Evolutionary conservation across 2,329 filamentous ascomycete genomes (phyloP).

Genomic region (Alternaria sp.): DNA sequence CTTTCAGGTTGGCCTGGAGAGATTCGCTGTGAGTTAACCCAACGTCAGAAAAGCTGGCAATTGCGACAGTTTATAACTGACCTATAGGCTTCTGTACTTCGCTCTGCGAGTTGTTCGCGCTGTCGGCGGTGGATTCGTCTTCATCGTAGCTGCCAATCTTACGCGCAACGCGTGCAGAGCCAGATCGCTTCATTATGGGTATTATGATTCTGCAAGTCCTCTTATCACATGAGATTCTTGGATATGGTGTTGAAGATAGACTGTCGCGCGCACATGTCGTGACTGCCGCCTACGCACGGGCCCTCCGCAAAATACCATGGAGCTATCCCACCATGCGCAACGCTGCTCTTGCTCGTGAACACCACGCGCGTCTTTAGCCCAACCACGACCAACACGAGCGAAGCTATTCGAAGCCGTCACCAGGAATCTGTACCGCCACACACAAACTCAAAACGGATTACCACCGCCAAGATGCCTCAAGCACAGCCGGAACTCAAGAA

Average conservation of each 20-base stretch:
- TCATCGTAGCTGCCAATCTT: conserved; percentile 79
- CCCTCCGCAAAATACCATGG: conserved; percentile 33
- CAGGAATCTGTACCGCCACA: background rate
- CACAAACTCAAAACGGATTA: conserved; percentile 10
- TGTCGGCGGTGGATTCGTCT: conserved; percentile 40
- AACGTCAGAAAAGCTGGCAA: conserved; percentile 37
- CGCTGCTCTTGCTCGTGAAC: conserved; percentile 22
- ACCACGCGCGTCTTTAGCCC: conserved; percentile 22
- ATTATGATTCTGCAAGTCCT: background rate
- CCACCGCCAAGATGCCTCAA: conserved; percentile 80
- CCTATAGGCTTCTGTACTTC: conserved; percentile 51
- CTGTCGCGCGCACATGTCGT: conserved; percentile 24
- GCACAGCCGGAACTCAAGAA: conserved; percentile 99
- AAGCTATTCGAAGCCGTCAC: conserved; percentile 2
- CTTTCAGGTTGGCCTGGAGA: conserved; percentile 17
- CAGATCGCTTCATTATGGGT: conserved; percentile 63
- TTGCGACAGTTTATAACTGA: conserved; percentile 46
- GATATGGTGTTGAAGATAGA: background rate
- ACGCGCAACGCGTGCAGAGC: conserved; percentile 72
- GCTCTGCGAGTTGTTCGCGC: conserved; percentile 42
- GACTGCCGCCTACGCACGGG: conserved; percentile 22
- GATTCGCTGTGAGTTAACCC: conserved; percentile 20
- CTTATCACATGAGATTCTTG: background rate
- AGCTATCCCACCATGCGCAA: conserved; percentile 29
- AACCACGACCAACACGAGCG: conserved; percentile 15